phyloP scores from a whole-genome alignment of 2,329 filamentous ascomycete species.

The Hypoxylon sp. region DNA sequence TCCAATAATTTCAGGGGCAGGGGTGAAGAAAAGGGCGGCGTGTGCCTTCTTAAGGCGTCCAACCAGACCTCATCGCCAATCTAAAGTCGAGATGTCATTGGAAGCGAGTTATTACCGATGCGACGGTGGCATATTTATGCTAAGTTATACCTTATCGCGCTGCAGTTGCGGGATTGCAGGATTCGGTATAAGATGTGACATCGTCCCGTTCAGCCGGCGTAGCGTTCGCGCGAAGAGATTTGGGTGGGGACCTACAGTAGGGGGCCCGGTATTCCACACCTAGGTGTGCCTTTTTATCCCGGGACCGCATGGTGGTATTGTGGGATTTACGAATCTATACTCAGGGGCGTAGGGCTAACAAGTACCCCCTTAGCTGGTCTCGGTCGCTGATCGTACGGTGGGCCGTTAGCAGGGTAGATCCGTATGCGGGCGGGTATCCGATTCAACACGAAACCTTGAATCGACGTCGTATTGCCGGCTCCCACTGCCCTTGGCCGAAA shows the following conservation, averaged over 20 bases:
- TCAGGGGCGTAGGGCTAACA: slow-evolving; percentile 24
- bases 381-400: slow-evolving; percentile 8
- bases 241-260: too few species aligned
- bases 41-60: slow-evolving; percentile 34
- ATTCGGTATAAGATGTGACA: slow-evolving; percentile 40
- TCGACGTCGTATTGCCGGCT: slow-evolving; percentile 35
- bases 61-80: slow-evolving; percentile 30
- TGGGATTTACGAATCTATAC: slow-evolving; percentile 15
- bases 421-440: slow-evolving; percentile 25
- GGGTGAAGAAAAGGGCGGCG: slow-evolving; percentile 10
- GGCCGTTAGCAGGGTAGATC: slow-evolving; percentile 30
- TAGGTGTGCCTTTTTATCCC: slow-evolving; percentile 35
- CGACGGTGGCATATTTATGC: slow-evolving; percentile 33
- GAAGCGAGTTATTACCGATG: slow-evolving; percentile 37
- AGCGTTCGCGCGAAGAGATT: slow-evolving; percentile 15
- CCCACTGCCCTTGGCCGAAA: slow-evolving; percentile 18
- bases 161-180: slow-evolving; percentile 38
- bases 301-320: slow-evolving; percentile 20
- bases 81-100: slow-evolving; percentile 34
- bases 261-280: slow-evolving; percentile 31
- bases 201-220: slow-evolving; percentile 37
- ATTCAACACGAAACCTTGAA: slow-evolving; percentile 34
- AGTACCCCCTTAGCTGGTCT: slow-evolving; percentile 25
- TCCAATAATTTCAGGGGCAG: slow-evolving; percentile 18
- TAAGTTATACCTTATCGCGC: slow-evolving; percentile 27